A percentile compares a stretch with the other conserved stretches of the same genome.
Conservation (phyloP, 2,329 filamentous ascomycete genomes). For the Amauroascus niger region DNA sequence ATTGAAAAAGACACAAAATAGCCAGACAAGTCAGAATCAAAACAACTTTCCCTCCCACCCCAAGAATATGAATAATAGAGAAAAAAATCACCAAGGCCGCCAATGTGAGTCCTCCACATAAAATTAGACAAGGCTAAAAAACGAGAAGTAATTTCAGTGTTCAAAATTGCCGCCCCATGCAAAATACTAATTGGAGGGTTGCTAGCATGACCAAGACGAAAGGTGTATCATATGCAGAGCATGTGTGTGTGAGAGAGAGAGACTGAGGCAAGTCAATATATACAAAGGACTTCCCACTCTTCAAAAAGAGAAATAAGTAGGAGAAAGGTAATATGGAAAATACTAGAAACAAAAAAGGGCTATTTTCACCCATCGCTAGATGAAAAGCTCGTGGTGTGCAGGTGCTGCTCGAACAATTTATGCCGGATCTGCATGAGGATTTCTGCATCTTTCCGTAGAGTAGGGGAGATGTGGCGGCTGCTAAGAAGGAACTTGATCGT, state of each 20-base stretch:
- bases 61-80: neutral
- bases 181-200: neutral
- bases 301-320: neutral
- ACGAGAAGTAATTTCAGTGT: neutral
- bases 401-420: slow-evolving; percentile 28
- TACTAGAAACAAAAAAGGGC: neutral
- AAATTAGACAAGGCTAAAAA: slow-evolving; percentile 1
- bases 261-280: neutral
- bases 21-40: too few species aligned
- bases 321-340: neutral
- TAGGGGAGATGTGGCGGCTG: slow-evolving; percentile 62
- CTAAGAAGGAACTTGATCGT: slow-evolving; percentile 69
- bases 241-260: neutral
- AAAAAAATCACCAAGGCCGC: neutral
- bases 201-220: slow-evolving; percentile 1
- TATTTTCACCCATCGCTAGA: slow-evolving; percentile 7
- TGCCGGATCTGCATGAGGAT: slow-evolving; percentile 53
- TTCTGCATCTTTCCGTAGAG: slow-evolving; percentile 60
- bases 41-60: neutral
- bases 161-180: slow-evolving; percentile 10
- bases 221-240: neutral
- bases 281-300: slow-evolving; percentile 3
- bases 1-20: too few species aligned
- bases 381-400: slow-evolving; percentile 11
- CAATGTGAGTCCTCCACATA: neutral